phyloP scores from a whole-genome alignment of 495 filamentous ascomycete genomes.

The Penicillium robsamsonii region DNA sequence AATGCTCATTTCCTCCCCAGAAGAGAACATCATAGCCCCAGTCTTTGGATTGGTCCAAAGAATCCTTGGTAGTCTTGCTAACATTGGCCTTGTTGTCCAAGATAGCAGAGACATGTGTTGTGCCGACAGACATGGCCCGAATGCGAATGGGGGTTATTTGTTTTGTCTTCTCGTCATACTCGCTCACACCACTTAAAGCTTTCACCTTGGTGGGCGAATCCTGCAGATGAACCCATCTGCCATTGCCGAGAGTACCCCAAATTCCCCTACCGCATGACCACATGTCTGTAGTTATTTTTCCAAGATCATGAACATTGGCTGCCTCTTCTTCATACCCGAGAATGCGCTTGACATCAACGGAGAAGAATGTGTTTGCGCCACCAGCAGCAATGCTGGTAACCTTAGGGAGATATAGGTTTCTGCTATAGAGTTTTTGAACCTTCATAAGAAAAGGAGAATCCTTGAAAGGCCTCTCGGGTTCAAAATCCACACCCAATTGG shows the following conservation, averaged over 20 bases:
- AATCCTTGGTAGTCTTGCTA: conserved; percentile 41
- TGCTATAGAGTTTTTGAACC: conserved; percentile 66
- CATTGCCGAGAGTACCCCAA: conserved; percentile 76
- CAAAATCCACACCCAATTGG: conserved; percentile 75
- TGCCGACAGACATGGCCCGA: conserved; percentile 66
- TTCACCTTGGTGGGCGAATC: conserved; percentile 78
- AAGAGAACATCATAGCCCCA: conserved; percentile 84
- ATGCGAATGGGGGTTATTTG: conserved; percentile 74
- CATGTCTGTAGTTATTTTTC: conserved; percentile 65
- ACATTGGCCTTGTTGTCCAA: conserved; percentile 75
- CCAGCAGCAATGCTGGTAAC: conserved; percentile 79
- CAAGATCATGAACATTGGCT: conserved; percentile 39
- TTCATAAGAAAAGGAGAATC: conserved; percentile 70
- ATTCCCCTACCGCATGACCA: conserved; percentile 88
- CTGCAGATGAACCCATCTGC: conserved; percentile 88
- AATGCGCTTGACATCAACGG: conserved; percentile 68
- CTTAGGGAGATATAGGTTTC: conserved; percentile 53
- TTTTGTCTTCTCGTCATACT: conserved; percentile 75
- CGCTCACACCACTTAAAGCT: conserved; percentile 72
- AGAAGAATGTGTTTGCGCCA: conserved; percentile 81
- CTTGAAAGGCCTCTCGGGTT: conserved; percentile 55
- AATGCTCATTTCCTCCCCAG: conserved; percentile 94
- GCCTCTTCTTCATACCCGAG: conserved; percentile 46
- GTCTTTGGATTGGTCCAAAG: conserved; percentile 53
- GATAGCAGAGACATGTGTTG: conserved; percentile 73